Conservation (phyloP, 306 rosid species). For the cucumber (Cucumis sativus) region Cucumber_9930_V3 NC_026655.2:20315001-20315500, state of each 20-base stretch:
- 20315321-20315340: neutral
- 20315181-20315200: constrained; percentile 4
- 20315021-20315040: constrained; percentile 34
- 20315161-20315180: neutral
- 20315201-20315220: too few species aligned
- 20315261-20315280: neutral
- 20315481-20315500: neutral
- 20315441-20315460: neutral
- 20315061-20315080: constrained; percentile 19
- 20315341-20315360: constrained; percentile 8
- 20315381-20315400: constrained; percentile 13
- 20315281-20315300: neutral
- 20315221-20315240: neutral
- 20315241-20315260: neutral
- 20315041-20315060: constrained; percentile 37
- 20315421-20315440: constrained; percentile 15
- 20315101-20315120: constrained; percentile 32
- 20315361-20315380: constrained; percentile 10
- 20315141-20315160: neutral
- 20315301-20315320: neutral
- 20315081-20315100: constrained; percentile 21
- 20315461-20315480: neutral
- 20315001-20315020: constrained; percentile 26
- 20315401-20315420: constrained; percentile 10
- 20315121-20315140: constrained; percentile 9